Conservation (phyloP, 108 stramenopile species). For the Fragilaria radians region DNA sequence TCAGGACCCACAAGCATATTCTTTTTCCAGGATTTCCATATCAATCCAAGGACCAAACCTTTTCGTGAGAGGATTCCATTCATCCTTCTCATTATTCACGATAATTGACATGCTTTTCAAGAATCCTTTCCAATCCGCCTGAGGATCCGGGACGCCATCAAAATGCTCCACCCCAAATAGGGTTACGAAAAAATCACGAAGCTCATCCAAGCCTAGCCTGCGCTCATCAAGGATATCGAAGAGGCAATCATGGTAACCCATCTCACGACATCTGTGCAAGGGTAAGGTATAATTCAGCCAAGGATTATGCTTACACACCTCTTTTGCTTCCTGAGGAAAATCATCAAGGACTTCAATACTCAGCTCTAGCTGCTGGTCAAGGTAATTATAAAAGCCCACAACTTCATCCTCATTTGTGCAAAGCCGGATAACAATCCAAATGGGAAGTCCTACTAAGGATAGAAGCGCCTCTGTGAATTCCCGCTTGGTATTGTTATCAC, state of each 20-base stretch:
- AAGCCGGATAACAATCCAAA: conserved; percentile 66
- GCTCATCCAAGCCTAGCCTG: conserved; percentile 47
- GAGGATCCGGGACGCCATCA: conserved; percentile 33
- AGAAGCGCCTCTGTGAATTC: conserved; percentile 34
- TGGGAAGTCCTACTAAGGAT: conserved; percentile 58
- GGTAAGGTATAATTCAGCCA: conserved; percentile 68
- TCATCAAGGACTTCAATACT: conserved; percentile 78
- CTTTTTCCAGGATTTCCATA: conserved; percentile 39
- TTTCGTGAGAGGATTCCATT: conserved; percentile 56
- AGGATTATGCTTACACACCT: conserved; percentile 56
- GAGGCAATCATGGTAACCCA: conserved; percentile 50
- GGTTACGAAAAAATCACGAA: conserved; percentile 47
- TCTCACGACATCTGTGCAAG: conserved; percentile 61
- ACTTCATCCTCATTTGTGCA: conserved; percentile 73
- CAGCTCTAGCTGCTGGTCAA: conserved; percentile 60
- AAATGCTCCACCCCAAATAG: conserved; percentile 58
- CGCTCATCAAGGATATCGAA: conserved; percentile 78
- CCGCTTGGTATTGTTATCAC: conserved; percentile 14
- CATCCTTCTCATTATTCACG: conserved; percentile 26
- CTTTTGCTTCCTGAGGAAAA: conserved; percentile 58
- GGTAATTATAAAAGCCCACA: conserved; percentile 57
- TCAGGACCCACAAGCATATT: too few relatives aligned
- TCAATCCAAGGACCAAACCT: conserved; percentile 66
- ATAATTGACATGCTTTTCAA: conserved; percentile 13
- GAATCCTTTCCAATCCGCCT: conserved; percentile 29